phyloP scores from a whole-genome alignment of 306 rosid species.

The Casuarina glauca region DNA sequence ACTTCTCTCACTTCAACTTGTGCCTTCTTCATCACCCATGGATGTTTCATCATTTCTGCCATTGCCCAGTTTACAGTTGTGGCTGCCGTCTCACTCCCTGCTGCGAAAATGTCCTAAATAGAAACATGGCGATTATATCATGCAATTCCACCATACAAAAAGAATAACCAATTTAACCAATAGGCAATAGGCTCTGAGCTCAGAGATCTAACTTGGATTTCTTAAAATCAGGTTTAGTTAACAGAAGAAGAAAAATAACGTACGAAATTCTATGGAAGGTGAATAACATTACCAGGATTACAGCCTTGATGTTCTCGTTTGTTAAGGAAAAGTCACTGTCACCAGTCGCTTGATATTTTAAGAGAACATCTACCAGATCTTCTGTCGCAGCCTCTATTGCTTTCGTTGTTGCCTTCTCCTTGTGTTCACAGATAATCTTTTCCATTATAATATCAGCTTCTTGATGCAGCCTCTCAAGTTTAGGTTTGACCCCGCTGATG shows the following conservation, averaged over 20 bases:
- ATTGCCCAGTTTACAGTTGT: conserved; percentile 39
- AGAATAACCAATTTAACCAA: background rate
- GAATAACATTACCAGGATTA: background rate
- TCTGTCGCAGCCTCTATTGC: background rate
- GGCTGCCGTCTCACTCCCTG: conserved; percentile 42
- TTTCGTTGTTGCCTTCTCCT: background rate
- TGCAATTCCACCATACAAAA: too few relatives aligned
- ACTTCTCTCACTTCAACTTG: conserved; percentile 6
- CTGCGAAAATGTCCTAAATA: conserved; percentile 25
- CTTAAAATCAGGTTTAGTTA: too few relatives aligned
- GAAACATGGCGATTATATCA: background rate
- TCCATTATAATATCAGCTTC: conserved; percentile 11
- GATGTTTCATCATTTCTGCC: conserved; percentile 28
- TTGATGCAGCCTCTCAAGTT: conserved; percentile 28
- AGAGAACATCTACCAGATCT: conserved; percentile 19
- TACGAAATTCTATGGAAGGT: too few relatives aligned
- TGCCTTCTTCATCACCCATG: conserved; percentile 16
- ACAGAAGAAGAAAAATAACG: too few relatives aligned
- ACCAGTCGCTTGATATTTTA: background rate
- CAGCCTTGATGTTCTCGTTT: conserved; percentile 18
- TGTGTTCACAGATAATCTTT: conserved; percentile 15
- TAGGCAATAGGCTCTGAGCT: too few relatives aligned
- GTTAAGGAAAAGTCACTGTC: conserved; percentile 7
- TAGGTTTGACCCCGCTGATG: conserved; percentile 17
- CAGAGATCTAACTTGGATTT: too few relatives aligned